Evolutionary conservation across 306 rosid species (phyloP).

Genomic region (Prinsepia uniflora): DNA sequence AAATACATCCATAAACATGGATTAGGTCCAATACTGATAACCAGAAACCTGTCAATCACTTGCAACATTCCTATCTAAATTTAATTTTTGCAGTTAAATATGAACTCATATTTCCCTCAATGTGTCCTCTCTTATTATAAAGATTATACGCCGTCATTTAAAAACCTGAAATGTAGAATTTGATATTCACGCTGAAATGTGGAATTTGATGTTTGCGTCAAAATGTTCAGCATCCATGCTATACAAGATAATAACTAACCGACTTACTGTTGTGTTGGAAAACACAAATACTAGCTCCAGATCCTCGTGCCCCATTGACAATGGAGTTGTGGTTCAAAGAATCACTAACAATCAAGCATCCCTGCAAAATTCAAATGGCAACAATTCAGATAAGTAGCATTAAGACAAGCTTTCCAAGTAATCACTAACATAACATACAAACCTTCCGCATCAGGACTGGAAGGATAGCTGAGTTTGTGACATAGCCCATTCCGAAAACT

Average conservation of each 20-base stretch:
- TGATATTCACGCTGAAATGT: background rate
- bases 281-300: conserved; percentile 87
- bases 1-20: background rate
- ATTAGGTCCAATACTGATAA: background rate
- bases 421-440: background rate
- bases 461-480: conserved; percentile 81
- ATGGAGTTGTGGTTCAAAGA: conserved; percentile 89
- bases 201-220: background rate
- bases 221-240: background rate
- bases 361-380: conserved; percentile 37
- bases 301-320: conserved; percentile 91
- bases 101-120: background rate
- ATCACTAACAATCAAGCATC: conserved; percentile 84
- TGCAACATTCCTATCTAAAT: background rate
- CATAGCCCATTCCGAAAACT: conserved; percentile 93
- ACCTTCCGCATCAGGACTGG: conserved; percentile 82
- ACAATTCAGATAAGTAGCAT: background rate
- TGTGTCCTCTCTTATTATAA: background rate
- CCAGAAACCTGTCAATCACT: background rate
- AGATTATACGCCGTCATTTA: background rate
- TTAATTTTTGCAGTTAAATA: background rate
- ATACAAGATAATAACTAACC: background rate
- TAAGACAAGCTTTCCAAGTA: background rate
- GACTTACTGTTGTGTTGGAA: conserved; percentile 71
- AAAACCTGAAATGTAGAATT: background rate